Base-by-base conservation (phyloP, 2,329 filamentous ascomycete species). In the Exutisphaerella laricina region DNA sequence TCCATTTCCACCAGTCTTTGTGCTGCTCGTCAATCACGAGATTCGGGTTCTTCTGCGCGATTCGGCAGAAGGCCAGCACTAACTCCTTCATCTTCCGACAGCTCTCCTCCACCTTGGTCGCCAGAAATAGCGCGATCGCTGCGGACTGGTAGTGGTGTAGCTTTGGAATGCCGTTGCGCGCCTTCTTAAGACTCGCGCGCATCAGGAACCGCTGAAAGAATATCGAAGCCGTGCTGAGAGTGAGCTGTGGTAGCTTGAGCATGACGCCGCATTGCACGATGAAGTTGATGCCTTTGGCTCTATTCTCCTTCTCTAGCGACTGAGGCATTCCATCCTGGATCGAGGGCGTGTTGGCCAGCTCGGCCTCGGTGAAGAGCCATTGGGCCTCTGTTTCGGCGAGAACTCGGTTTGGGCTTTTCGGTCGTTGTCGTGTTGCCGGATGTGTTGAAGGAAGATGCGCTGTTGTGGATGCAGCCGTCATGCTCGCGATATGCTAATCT, bases 1-100 rank as follows among this genome's bases (percentile, higher is more conserved):
- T 80, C 92, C 92, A 98, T 59, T 85, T 80, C 92, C 92, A 98
- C 63, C 92, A 98, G 61, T 98, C 92, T 61, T 96, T 97, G 55
- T 85, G 94, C 65, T 97, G 89, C 66, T 97, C 92, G 62, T 98
- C 92, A 39, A 97, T 86, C 41, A 90, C 73, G 46, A 96, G 78
- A 57, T 88, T 85, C 1, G 87, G 75, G 56, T 97, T 90, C 70
- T 98, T 97, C 66, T 96, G 88, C 20, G 90, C 92, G 14, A 96
- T 88, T 53, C 90, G 87, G 47, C 88, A 92, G 57, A 94, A 92
- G 1, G 89, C 87, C 22, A 96, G 84, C 53, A 98, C 90, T 47
- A 98, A 76, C 53, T 96, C 88, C 59, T 88, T 94, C 56, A 95
- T 95, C 67, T 95, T 95, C 36, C 90, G 83, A 61, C 88, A 94